phyloP scores from a whole-genome alignment of 495 filamentous ascomycete genomes.

The Penicillium odoratum region DNA sequence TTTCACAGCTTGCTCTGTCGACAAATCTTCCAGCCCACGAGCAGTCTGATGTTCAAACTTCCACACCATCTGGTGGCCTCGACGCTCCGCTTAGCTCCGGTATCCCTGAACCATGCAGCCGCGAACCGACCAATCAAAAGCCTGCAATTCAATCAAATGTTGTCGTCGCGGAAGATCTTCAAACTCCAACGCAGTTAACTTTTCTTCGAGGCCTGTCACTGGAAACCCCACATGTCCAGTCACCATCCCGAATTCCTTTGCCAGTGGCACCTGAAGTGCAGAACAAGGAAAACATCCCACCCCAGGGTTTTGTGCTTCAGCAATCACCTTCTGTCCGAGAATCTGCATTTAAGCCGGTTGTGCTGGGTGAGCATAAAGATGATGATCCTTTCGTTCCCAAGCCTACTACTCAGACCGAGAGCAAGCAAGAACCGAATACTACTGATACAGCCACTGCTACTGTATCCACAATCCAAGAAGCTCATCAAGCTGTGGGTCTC shows the following conservation, averaged over 20 bases:
- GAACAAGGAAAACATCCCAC: slow-evolving; percentile 29
- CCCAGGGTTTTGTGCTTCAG: slow-evolving; percentile 7
- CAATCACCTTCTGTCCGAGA: slow-evolving; percentile 1
- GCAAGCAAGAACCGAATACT: background rate
- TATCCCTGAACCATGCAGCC: background rate
- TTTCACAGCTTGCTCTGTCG: background rate
- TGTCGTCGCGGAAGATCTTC: slow-evolving; percentile 11
- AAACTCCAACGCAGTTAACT: slow-evolving; percentile 18
- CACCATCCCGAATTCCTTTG: slow-evolving; percentile 11
- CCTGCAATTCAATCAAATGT: background rate
- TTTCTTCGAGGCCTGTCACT: slow-evolving; percentile 8
- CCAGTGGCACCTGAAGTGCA: slow-evolving; percentile 9
- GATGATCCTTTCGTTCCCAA: slow-evolving; percentile 10
- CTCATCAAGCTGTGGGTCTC: background rate
- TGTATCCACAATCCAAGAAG: background rate
- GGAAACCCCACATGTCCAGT: background rate
- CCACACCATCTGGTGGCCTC: background rate
- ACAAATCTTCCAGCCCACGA: background rate
- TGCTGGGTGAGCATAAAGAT: slow-evolving; percentile 12
- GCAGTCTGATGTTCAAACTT: background rate
- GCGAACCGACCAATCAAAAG: background rate
- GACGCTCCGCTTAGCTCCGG: slow-evolving; percentile 2
- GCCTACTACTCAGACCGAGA: background rate
- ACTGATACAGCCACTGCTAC: background rate
- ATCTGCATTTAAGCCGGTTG: slow-evolving; percentile 4